Evolutionary conservation across 768 basidiomycete genomes (phyloP).

Genomic region (Russula abietina): DNA sequence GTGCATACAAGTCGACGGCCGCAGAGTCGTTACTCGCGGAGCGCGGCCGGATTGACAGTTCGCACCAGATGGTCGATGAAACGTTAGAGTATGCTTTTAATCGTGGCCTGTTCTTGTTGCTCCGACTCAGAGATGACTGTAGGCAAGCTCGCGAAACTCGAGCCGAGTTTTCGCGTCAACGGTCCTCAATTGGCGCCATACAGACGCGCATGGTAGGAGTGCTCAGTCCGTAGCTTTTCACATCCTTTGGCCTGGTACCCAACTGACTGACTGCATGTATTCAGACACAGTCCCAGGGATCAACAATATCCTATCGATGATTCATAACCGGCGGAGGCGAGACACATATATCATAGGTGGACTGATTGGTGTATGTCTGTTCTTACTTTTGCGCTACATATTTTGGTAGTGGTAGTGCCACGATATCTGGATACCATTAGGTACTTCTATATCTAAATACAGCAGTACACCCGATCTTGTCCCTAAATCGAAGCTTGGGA

Average conservation of each 20-base stretch:
- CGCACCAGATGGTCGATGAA: constrained; percentile 92
- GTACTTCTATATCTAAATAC: constrained; percentile 4
- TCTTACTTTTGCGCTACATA: constrained; percentile 53
- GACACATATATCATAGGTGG: constrained; percentile 87
- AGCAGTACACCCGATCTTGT: neutral
- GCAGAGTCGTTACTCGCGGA: constrained; percentile 86
- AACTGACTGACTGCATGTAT: neutral
- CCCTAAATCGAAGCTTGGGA: neutral
- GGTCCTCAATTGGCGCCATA: constrained; percentile 66
- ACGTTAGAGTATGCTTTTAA: constrained; percentile 63
- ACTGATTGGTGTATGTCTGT: constrained; percentile 78
- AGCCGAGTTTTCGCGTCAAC: constrained; percentile 83
- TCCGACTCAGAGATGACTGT: constrained; percentile 7
- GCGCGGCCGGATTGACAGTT: constrained; percentile 83
- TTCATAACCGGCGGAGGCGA: constrained; percentile 81
- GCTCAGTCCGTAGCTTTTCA: constrained; percentile 46
- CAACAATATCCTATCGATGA: constrained; percentile 86
- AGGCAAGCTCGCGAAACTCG: constrained; percentile 98
- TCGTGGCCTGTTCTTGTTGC: neutral
- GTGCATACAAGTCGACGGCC: constrained; percentile 86
- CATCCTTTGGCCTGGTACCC: neutral
- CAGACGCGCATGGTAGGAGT: constrained; percentile 81
- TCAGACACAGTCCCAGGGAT: constrained; percentile 90
- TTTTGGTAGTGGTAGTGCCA: constrained; percentile 23
- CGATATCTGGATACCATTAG: constrained; percentile 14